Evolutionary conservation across 2,329 filamentous ascomycete genomes (phyloP), one percentile per base, ranked within the genome.

Genomic region (Rhynchosporium agropyri): DNA sequence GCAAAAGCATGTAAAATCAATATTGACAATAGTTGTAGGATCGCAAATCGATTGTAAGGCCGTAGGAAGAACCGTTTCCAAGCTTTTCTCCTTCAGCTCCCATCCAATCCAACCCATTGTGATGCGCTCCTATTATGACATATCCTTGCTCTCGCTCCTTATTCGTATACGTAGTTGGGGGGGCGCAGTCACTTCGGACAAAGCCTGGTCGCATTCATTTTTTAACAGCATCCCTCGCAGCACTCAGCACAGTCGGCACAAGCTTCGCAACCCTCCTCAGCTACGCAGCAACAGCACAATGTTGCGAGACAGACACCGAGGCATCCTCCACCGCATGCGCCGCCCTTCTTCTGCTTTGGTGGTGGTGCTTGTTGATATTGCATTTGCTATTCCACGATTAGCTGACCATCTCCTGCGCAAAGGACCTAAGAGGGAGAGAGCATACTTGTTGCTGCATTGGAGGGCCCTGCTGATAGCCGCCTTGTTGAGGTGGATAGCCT

Each of bases 281-380:
- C 33, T 36, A 80, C 76, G 69, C 80, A 83, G 73, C 81, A 83
- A 70, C 80, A 82, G 71, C 80, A 82, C 45, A 81, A 67, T 13
- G 77, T 75, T 33, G 80, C 80, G 10, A 83, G 72, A 72, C 80
- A 82, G 60, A 76, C 78, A 64, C 77, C 74, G 49, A 81, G 72
- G 66, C 79, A 81, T 60, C 78, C 77, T 31, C 68, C 72, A 49
- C 76, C 76, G 33, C 77, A 76, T 38, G 71, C 76, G 38, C 75
- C 74, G 55, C 76, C 74, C 45, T 73, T 70, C 33, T 71, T 70
- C 33, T 71, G 69, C 61, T 71, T 69, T 51, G 71, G 74, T 28
- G 74, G 78, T 58, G 75, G 78, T 77, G 80, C 80, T 61, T 73
- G 78, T 12, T 72, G 75, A 65, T 79, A 78, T 50, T 77, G 76